Evolutionary conservation across 2,329 filamentous ascomycete genomes (phyloP).

Genomic region (Hypoxylon sp.): DNA sequence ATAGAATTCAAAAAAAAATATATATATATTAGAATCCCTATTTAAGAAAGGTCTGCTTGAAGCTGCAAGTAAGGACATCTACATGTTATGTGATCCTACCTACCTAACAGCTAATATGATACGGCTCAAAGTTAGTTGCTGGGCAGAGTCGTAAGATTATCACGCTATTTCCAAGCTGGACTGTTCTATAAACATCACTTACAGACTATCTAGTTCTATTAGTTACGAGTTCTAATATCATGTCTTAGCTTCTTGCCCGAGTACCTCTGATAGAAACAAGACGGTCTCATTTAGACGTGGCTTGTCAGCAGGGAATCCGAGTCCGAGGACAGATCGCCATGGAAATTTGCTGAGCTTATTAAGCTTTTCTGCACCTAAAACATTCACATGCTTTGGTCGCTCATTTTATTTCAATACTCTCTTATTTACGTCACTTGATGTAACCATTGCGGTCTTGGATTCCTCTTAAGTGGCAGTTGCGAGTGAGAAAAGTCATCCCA

Average conservation of each 20-base stretch:
- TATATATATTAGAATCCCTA: background rate
- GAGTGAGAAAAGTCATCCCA: constrained; percentile 6
- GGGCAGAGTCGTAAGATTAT: background rate
- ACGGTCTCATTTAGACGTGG: background rate
- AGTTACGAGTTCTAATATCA: background rate
- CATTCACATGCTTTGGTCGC: background rate
- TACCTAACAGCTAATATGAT: background rate
- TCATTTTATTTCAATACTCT: background rate
- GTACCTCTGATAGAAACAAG: background rate
- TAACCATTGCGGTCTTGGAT: background rate
- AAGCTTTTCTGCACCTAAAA: background rate
- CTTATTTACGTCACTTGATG: background rate
- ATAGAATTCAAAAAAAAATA: constrained; percentile 6
- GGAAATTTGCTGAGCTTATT: background rate
- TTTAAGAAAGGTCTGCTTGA: background rate
- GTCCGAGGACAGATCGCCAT: background rate
- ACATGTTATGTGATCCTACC: background rate
- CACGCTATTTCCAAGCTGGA: background rate
- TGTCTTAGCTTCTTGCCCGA: background rate
- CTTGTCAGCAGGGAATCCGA: background rate
- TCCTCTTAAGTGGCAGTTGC: background rate
- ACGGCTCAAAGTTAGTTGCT: background rate
- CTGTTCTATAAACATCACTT: background rate
- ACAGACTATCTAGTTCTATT: background rate
- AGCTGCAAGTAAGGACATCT: background rate